Evolutionary conservation across 306 rosid genomes (phyloP), one percentile per base, ranked within the genome.

Genomic region (Fagus sylvatica): DNA sequence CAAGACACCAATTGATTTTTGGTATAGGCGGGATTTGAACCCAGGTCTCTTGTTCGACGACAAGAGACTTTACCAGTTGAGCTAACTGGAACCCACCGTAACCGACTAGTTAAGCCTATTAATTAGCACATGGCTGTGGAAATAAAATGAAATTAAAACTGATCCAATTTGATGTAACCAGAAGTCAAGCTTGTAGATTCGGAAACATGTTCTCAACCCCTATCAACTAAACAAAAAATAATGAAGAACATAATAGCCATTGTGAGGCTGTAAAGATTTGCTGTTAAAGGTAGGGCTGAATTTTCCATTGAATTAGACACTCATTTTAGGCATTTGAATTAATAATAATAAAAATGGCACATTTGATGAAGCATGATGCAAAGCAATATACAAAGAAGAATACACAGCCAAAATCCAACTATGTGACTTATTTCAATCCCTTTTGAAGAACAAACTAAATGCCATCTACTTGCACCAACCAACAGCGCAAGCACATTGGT

Each of bases 391-490:
- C 22, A 56, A 49, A 49, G 0, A 49, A 22, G 51, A 22, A 56
- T 19, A 49, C 33, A 22, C 4, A 56, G 4, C 33, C 9, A 2
- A 56, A 22, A 8, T 22, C 64, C 36, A 34, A 57, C 32, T 57
- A 9, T 7, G 0, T 1, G 4, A 11, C 69, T 34, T 7, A 34
- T 34, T 33, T 62, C 42, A 5, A 34, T 15, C 19, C 69, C 68
- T 61, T 33, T 6, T 15, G 43, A 62, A 62, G 43, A 62, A 62
- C 33, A 13, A 19, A 9, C 12, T 2, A 17, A 62, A 12, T 46
- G 49, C 49, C 10, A 37, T 53, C 41, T 61, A 65, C 77, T 59
- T 78, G 65, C 46, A 77, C 67, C 72, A 19, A 72, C 17, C 46
- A 57, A 61, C 64, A 36, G 57, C 17, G 74, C 80, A 74, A 4